Base-by-base conservation (phyloP, 768 basidiomycete species). In the Lentinus tigrinus region DNA sequence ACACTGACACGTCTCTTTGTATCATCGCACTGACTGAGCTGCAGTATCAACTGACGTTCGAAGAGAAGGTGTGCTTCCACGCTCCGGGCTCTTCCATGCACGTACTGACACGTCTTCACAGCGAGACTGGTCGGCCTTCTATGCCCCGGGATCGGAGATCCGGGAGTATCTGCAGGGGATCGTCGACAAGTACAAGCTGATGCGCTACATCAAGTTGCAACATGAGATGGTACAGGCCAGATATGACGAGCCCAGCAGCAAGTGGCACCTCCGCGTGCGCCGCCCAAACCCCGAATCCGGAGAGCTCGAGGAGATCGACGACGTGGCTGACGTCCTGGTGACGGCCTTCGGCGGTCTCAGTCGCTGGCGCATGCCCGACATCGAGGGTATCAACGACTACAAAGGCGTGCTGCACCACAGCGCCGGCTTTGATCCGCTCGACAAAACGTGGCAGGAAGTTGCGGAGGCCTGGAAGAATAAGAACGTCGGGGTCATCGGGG, bases 361-460 rank as follows among this genome's bases (percentile, higher is more conserved):
- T 47, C 70, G 82, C 7, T 88, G 85, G 85, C 74, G 77, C 27
- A 88, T 85, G 88, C 88, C 88, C 2, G 78, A 85, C 46, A 86
- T 89, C 43, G 68, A 74, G 8, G 87, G 85, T 4, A 67, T 88
- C 26, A 70, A 81, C 16, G 72, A 68, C 7, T 89, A 85, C 70
- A 72, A 78, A 57, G 88, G 88, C 5, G 75, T 72, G 48, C 67
- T 87, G 14, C 70, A 85, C 0, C 88, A 91, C 62, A 84, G 82
- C n/a, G 88, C 86, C 0, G 67, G 79, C 1, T 88, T 86, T 82
- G 78, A 82, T 16, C 72, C 73, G 21, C 62, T 61, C 11, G 63
- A 65, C 19, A 66, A 67, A 38, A 63, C 65, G 9, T 80, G 78
- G 79, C 67, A 77, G 64, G 78, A 78, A 11, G 78, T 73, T 11